Evolutionary conservation across 2,329 filamentous ascomycete genomes (phyloP).

Genomic region (Colletotrichum siamense): DNA sequence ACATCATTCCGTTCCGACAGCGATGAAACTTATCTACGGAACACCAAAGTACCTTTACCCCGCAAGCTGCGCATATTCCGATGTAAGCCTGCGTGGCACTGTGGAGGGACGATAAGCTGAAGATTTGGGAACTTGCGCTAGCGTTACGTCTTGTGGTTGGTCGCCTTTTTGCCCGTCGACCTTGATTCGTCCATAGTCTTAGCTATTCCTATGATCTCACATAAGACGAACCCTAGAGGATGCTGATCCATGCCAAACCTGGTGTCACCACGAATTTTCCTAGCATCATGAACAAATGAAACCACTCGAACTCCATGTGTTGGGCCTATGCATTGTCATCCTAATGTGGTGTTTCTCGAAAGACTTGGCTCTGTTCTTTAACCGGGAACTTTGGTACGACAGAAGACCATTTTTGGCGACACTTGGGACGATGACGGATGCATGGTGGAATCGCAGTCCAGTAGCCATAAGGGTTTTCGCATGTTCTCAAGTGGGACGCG

Average conservation of each 20-base stretch:
- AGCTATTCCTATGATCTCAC: not conserved
- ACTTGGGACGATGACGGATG: not conserved
- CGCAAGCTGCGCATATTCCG: not conserved
- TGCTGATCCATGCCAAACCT: not conserved
- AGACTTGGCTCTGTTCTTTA: not conserved
- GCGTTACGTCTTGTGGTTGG: not conserved
- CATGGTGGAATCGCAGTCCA: not conserved
- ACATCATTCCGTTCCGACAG: not conserved
- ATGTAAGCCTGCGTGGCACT: not conserved
- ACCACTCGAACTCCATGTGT: not conserved
- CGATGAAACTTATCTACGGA: not conserved
- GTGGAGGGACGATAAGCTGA: not conserved
- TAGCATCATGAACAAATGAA: not conserved
- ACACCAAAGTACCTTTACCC: not conserved
- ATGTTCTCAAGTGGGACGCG: not conserved
- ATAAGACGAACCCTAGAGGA: not conserved
- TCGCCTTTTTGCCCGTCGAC: not conserved
- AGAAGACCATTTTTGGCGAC: not conserved
- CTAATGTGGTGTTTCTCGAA: not conserved
- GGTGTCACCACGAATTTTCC: not conserved
- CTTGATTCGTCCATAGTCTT: not conserved
- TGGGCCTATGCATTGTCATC: not conserved
- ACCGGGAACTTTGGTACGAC: not conserved
- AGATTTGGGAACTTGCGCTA: not conserved
- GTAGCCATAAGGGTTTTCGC: not conserved